Percentiles rank a stretch among this genome's conserved stretches.
Conservation (phyloP, 2,329 filamentous ascomycete genomes). For the Xylaria arbuscula region DNA sequence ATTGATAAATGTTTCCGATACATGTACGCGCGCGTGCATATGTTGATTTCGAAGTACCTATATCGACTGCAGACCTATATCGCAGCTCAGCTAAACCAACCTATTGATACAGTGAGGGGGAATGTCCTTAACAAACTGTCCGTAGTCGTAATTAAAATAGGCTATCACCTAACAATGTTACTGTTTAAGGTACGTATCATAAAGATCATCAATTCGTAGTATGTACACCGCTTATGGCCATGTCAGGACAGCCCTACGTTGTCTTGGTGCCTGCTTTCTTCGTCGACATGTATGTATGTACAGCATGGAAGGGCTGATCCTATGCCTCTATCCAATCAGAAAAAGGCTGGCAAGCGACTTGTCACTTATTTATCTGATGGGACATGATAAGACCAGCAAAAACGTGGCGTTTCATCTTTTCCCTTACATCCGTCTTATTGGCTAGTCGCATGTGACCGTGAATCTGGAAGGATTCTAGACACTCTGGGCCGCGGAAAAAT, state of each 20-base stretch:
- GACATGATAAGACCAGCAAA: conserved; percentile 25
- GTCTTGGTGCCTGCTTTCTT: conserved; percentile 5
- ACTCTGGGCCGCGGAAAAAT: conserved; percentile 38
- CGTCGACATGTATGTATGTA: not conserved
- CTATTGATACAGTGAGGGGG: not conserved
- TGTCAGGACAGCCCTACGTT: conserved; percentile 10
- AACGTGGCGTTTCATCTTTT: conserved; percentile 28
- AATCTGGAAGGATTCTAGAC: conserved; percentile 48
- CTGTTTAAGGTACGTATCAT: not conserved
- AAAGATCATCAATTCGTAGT: not conserved
- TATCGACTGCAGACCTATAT: not conserved
- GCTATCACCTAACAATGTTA: not conserved
- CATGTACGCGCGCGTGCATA: not conserved
- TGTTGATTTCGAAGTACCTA: not conserved
- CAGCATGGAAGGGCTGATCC: conserved; percentile 1
- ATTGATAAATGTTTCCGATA: not conserved
- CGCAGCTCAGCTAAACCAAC: not conserved
- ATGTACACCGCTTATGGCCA: not conserved
- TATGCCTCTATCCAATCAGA: conserved; percentile 4
- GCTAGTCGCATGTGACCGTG: conserved; percentile 33
- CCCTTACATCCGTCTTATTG: conserved; percentile 33
- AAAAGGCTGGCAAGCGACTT: not conserved
- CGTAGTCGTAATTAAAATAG: not conserved
- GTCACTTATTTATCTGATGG: conserved; percentile 7
- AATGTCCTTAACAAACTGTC: not conserved